Base-by-base conservation (phyloP, 1,284 basidiomycete genomes). In the Papiliotrema fonsecae region DNA sequence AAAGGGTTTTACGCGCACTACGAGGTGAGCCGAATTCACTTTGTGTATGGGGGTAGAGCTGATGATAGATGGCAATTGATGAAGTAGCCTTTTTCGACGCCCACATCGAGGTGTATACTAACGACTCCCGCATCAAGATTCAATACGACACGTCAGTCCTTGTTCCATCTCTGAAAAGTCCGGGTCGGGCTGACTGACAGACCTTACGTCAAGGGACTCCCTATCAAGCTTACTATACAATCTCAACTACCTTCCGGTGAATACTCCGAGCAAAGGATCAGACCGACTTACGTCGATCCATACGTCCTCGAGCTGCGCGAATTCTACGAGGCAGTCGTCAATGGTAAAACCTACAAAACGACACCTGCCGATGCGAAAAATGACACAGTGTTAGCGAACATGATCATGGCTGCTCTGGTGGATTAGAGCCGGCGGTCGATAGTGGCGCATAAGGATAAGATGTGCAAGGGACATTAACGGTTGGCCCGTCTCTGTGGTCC, bases 121-220 rank as follows among this genome's bases (percentile, higher is more conserved):
- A 64, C 25, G 65, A 73, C 32, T 66, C 73, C 40, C 54, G 74
- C 7, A 56, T 77, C 45, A 70, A 72, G 43, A 67, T 77, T 27
- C 60, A 64, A 14, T 75, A 71, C 51, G 71, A 75, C 49, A 72
- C 73, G 66, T 71, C 45, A 60, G 67, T 58, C n/a, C 26, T 9
- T 26, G 39, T 18, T 41, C 7, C 39, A 26, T 13, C 39, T 41
- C 19, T 14, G 9, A 16, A 31, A 16, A 7, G 19, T 11, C 11
- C 6, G 14, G 14, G 11, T 10, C 13, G 39, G 16, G 26, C 19
- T 31, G 3, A 28, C 50, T 52, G 41, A 52, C 42, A 69, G 65
- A 30, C 73, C 75, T 16, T 76, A 70, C 58, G 68, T 76, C 52
- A 74, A 74, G 44, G 75, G 71, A 0, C 60, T 76, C 2, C 73